Percentiles rank a stretch among this genome's conserved stretches.
These are phyloP conservation scores for Aquanectria penicillioides DNA, from an alignment of 2,329 filamentous ascomycete species.

Conservation along the genomic window DNA sequence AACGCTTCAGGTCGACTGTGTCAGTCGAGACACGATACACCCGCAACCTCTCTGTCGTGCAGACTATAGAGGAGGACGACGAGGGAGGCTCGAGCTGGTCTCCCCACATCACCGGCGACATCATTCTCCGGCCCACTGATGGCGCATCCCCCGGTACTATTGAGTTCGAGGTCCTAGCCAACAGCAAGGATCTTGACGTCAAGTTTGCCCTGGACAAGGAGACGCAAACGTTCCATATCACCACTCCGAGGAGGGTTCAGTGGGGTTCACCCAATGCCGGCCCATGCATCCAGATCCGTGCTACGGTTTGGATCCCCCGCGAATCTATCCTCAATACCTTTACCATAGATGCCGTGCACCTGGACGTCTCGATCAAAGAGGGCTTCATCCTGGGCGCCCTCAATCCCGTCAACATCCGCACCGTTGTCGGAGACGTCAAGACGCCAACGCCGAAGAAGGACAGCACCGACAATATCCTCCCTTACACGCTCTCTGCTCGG, in stretches of 20 bases:
- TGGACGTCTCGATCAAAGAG: conserved; percentile 53
- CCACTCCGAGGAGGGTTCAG: conserved; percentile 49
- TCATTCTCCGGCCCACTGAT: conserved; percentile 54
- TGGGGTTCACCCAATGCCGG: conserved; percentile 36
- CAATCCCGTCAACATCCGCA: conserved; percentile 44
- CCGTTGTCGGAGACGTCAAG: conserved; percentile 51
- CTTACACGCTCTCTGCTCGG: conserved; percentile 56
- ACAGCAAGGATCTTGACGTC: conserved; percentile 53
- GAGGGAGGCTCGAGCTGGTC: conserved; percentile 33
- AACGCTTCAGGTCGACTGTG: background rate
- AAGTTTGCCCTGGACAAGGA: conserved; percentile 45
- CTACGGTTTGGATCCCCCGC: conserved; percentile 58
- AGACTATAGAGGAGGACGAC: conserved; percentile 45
- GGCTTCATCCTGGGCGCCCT: conserved; percentile 51
- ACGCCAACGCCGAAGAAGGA: conserved; percentile 44
- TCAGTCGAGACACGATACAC: conserved; percentile 47
- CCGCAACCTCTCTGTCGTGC: conserved; percentile 52
- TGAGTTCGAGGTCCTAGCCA: conserved; percentile 57
- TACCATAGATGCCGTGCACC: conserved; percentile 48
- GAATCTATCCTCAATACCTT: conserved; percentile 51
- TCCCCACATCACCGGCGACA: conserved; percentile 55
- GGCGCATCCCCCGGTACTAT: conserved; percentile 49
- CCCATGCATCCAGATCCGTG: conserved; percentile 60
- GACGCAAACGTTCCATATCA: conserved; percentile 52
- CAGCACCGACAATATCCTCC: conserved; percentile 37